phyloP scores from a whole-genome alignment of 2,329 filamentous ascomycete species.

The Fusarium tuaranense region DNA sequence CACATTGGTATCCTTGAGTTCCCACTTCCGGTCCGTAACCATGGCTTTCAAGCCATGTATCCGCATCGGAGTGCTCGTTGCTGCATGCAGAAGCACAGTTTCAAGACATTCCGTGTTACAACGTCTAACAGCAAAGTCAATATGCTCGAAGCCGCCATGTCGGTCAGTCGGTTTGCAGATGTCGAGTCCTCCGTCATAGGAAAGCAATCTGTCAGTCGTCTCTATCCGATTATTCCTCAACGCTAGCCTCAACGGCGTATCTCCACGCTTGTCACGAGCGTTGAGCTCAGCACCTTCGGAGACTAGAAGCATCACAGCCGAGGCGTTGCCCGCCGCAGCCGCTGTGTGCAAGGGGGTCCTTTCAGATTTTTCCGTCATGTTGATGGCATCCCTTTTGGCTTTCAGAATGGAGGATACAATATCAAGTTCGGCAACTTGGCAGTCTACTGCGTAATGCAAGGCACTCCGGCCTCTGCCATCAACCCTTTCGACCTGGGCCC shows the following conservation, averaged over 20 bases:
- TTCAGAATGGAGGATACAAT: background rate
- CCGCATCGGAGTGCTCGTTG: background rate
- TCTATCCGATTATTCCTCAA: too few relatives aligned
- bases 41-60: background rate
- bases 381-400: background rate
- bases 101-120: background rate
- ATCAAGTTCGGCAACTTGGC: background rate
- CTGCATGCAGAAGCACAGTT: background rate
- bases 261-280: too few relatives aligned
- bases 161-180: background rate
- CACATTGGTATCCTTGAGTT: background rate
- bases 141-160: background rate
- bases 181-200: background rate
- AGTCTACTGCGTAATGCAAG: background rate
- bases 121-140: background rate
- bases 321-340: background rate
- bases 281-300: too few relatives aligned
- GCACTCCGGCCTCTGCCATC: background rate
- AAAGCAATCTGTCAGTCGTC: background rate
- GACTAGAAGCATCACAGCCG: too few relatives aligned
- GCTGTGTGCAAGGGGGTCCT: background rate
- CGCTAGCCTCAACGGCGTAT: too few relatives aligned
- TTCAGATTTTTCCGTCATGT: background rate
- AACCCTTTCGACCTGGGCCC: background rate
- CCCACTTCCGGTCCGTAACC: background rate